Conservation (phyloP, 139 green algal species). For the Bryopsis sp. region DNA sequence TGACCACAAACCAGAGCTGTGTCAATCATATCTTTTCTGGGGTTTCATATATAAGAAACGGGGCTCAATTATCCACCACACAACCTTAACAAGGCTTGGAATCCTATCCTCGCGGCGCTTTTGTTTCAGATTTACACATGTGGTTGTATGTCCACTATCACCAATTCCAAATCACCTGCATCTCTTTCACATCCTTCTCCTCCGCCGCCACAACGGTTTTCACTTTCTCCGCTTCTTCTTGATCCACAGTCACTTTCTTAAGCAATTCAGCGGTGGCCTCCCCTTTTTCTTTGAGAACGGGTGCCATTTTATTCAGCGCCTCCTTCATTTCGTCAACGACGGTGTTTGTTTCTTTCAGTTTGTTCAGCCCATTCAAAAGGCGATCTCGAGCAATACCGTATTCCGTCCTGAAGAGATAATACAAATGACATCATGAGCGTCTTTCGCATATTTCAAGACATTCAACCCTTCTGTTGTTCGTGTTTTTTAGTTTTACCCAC, state of each 20-base stretch:
- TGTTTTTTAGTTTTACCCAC: no score
- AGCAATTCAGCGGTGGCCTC: constrained; percentile 59
- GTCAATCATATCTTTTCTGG: no score
- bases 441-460: neutral
- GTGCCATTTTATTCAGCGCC: constrained; percentile 59
- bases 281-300: constrained; percentile 62
- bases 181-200: constrained; percentile 62
- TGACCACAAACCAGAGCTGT: no score
- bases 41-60: no score
- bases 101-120: no score
- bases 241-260: constrained; percentile 44
- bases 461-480: no score
- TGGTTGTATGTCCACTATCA: no score
- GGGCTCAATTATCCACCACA: no score
- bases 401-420: constrained; percentile 31
- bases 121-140: no score
- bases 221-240: constrained; percentile 62
- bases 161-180: constrained; percentile 26
- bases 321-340: constrained; percentile 70
- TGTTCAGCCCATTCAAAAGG: constrained; percentile 67
- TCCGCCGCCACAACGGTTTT: constrained; percentile 53
- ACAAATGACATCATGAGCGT: constrained; percentile 2
- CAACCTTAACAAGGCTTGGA: no score
- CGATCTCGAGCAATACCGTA: constrained; percentile 41
- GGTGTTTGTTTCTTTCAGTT: constrained; percentile 69